Base-by-base conservation (phyloP, 208 protist species). In the Angomonas ambiguus region DNA sequence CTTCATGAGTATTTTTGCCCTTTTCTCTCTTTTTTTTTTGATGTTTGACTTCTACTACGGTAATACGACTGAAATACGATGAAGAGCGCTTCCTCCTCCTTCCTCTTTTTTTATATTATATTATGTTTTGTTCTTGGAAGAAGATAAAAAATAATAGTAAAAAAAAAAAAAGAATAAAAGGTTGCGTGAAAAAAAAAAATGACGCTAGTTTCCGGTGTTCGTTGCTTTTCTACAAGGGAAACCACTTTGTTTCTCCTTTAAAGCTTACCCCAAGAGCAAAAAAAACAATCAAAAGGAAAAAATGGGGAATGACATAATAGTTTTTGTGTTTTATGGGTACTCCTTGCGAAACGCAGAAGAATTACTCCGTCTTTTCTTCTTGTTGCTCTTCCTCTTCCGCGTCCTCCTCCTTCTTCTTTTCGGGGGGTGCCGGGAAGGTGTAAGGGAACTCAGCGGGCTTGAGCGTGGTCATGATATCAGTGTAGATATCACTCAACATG, bases 401-500 rank as follows among this genome's bases (percentile, higher is more conserved):
- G 2, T 63, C 31, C 38, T 34, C 32, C 27, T 49, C 25, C 49
- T 42, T 42, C 20, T 51, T 63, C 38, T 61, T n/a, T 4, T 8
- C 8, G n/a, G 56, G n/a, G 3, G 18, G 58, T 63, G 53, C 13
- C 24, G 8, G 6, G 6, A 33, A 34, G 35, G 42, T 38, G 53
- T 42, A 62, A 24, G 53, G 65, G 53, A 53, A 34, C 10, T 42
- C 25, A 38, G 2, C 30, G 24, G 56, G 51, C 65, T 70, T 62
- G 65, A 70, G 1, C 28, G 2, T 45, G 33, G 63, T 72, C 64
- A 74, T 81, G 71, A 64, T 69, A 58, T 77, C 69, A 11, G 57
- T 18, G 24, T 78, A 48, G 62, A 85, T 67, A 60, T 85, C 71
- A 64, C 74, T 80, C 34, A 85, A 69, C 10, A 57, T 64, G 69